Base-by-base conservation (phyloP, 768 basidiomycete species). In the Sarcomyxa edulis region DNA sequence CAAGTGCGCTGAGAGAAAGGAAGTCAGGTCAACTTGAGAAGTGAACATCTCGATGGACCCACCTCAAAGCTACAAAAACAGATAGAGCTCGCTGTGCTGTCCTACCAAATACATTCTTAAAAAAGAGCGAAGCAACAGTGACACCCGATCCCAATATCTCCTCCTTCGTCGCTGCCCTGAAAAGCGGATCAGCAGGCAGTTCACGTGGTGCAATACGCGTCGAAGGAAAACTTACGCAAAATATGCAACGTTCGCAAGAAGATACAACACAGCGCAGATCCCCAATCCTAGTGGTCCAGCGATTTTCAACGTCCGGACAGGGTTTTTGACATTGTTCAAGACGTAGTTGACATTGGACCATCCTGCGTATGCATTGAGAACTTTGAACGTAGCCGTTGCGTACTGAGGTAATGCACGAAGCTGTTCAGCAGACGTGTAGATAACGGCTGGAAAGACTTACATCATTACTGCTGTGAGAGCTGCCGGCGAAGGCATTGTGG, bases 341-440 rank as follows among this genome's bases (percentile, higher is more conserved):
- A 79, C 77, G 37, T 74, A 75, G 48, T 77, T 77, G 18, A 72
- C 69, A 31, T 69, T 72, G 2, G 71, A 71, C 76, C 77, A 78
- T 5, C 76, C 76, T 5, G 54, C 49, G 38, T 61, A 59, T 6
- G 60, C 55, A 30, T 59, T 54, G 24, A 79, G 55, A 18, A 80
- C 73, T 44, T 79, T 77, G 66, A 75, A 76, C 1, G 67, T 76
- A 2, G 74, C 78, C 0, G 76, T 75, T 1, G 75, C 77, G 39
- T 77, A 81, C 76, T 78, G 36, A 6, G 27, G 8, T 15, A 31
- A 16, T 20, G n/a, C 9, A 31, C 15, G 11, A 62, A 18, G 10
- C 15, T 20, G 11, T 24, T 18, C 6, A 23, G 9, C 18, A 38
- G n/a, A n/a, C 21, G 14, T 15, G 22, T 7, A 7, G 21, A 37